Evolutionary conservation across 805 yeast genomes (phyloP), one percentile per base, ranked within the genome.

Genomic region (Suhomyces sp.): DNA sequence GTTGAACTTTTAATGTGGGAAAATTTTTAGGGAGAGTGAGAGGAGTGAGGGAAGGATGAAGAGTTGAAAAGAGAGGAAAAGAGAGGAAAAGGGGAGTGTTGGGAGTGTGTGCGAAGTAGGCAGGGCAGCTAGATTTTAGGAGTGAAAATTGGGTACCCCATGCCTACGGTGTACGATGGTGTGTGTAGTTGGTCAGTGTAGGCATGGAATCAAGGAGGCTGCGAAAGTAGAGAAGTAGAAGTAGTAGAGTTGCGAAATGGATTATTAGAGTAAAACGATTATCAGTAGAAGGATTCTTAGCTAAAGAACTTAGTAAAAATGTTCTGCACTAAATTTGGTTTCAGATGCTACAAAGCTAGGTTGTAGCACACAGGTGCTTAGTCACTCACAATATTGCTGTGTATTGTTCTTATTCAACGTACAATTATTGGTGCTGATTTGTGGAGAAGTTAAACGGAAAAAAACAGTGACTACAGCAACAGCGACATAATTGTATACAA

Each of bases 1-100:
- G 40, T 46, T 45, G 42, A 48, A 48, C 31, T 48, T 35, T 29
- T 15, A 46, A 46, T 23, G 48, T 46, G 42, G 42, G 42, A 38
- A 38, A 38, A 38, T 38, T 38, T 38, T 38, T 38, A 38, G 24
- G 42, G 42, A 19, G 42, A 15, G 24, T 17, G 42, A 38, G 42
- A 15, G 42, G 24, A 17, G 42, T 17, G 42, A 33, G 15, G 23
- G 10, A 38, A 15, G n/a, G 24, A 19, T 38, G 2, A 4, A 38
- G 42, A 6, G 17, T 5, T 29, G 5, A n/a, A n/a, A 15, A 36
- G 41, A 9, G 19, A 9, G 41, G 12, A 7, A 17, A 17, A 4
- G 24, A 13, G 24, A 38, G 10, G n/a, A 17, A 19, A 12, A 12
- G 24, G 17, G 10, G 24, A 7, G 13, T 17, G 12, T 29, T 3